Evolutionary conservation across 352 stramenopile genomes (phyloP), one percentile per base, ranked within the genome.

Genomic region (Globisporangium perplexum): DNA sequence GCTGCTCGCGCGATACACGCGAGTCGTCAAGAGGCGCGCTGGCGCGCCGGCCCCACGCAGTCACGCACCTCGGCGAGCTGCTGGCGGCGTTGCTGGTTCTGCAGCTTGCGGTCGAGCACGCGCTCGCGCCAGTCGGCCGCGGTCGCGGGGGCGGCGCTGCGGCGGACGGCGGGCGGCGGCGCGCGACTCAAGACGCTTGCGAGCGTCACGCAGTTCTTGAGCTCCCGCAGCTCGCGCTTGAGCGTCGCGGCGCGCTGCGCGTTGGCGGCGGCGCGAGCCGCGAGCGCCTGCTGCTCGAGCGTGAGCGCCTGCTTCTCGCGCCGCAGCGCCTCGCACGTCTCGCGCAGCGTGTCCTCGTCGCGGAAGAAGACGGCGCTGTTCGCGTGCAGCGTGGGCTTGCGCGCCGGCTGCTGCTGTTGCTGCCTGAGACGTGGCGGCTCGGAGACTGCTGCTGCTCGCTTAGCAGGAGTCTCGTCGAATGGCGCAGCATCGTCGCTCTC

Each of bases 121-220:
- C 66, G 65, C 44, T 86, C 69, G 0, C 54, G 53, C 78, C 78
- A 89, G 26, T 83, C 63, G 4, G 52, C 52, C 1, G 64, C 12
- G 0, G 68, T 74, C 52, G 65, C 68, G 11, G 60, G 62, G 47
- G 60, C 6, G 4, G 43, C 38, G 31, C 18, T 18, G 6, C 6
- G 30, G 7, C 14, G 30, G 17, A 0, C 22, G 33, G 15, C 4
- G 30, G 7, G 26, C 20, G 30, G 6, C 39, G 63, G 3, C 20
- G 15, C 33, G 7, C 39, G 53, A 4, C 52, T 22, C 11, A 53
- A 35, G 7, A 72, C 38, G n/a, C 31, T 62, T 14, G 62, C 59
- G 26, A 89, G 57, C n/a, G 69, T 74, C n/a, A 83, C 59, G 24
- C 68, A 65, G 1, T 73, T 71, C 53, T 89, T 87, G 33, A 89